Evolutionary conservation across 2,329 filamentous ascomycete species (phyloP), one percentile per base, ranked within the genome.

Genomic region (Aspergillus fumigatiaffinis): DNA sequence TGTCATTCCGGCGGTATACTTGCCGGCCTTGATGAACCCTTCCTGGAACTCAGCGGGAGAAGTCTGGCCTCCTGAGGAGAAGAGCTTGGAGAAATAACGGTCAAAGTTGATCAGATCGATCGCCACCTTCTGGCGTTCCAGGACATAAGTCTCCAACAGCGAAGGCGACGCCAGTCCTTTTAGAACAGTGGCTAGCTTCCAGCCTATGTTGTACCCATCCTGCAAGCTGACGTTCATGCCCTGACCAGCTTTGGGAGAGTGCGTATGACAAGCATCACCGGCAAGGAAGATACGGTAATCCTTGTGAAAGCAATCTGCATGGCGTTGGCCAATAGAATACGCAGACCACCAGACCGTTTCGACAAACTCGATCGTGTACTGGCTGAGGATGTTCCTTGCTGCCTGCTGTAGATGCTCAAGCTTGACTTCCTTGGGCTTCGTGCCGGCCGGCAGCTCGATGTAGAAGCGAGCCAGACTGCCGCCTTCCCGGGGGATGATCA

Each of bases 221-320:
- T 87, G 85, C 58, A 88, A 70, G 14, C 73, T 75, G 46, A 76
- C 74, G 54, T 78, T 78, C 76, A 78, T 78, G 0, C 79, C 87
- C 73, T 89, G 87, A 0, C 87, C 87, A 1, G 87, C 86, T 71
- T 89, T 89, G 3, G 87, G 87, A 2, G 84, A 87, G 68, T 90
- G 87, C 0, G 87, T 90, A 63, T 83, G 68, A 77, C 85, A 87
- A 35, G 87, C 87, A 67, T 90, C 87, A 17, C 87, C 87, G 12
- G 85, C 84, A 42, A 90, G 77, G 70, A 90, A 90, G n/a, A 88
- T 82, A 17, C 84, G 80, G 58, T 85, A 76, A 50, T 82, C 78
- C 65, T 88, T 84, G 62, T 84, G 82, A 74, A 91, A 92, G 50
- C 83, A 81, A 62, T 84, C 84, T 1, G 88, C 89, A 23, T 91